phyloP scores from a whole-genome alignment of 352 stramenopile species.

The Pythium angustatum region DNA sequence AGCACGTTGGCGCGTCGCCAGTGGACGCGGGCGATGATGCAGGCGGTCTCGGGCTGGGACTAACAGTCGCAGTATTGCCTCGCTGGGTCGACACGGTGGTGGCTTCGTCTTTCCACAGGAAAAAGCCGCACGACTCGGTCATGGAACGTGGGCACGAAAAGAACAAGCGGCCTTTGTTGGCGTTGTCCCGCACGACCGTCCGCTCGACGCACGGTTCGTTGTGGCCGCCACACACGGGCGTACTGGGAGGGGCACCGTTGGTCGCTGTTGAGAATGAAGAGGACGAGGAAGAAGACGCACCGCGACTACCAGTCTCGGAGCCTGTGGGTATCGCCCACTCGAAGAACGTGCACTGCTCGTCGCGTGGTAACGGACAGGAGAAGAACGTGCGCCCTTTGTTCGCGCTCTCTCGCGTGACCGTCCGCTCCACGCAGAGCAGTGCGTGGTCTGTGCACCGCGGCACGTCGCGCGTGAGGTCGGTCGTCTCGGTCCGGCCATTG shows the following conservation, averaged over 20 bases:
- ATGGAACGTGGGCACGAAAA: conserved; percentile 55
- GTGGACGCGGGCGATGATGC: not conserved
- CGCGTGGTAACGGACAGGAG: conserved; percentile 78
- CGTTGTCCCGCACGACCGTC: conserved; percentile 61
- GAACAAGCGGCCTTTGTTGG: conserved; percentile 70
- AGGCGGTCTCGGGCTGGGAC: not conserved
- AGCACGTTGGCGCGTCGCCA: conserved; percentile 40
- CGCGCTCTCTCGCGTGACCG: conserved; percentile 55
- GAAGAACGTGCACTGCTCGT: conserved; percentile 92
- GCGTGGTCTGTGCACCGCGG: conserved; percentile 54
- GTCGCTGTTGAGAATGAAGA: not conserved
- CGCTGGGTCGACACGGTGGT: not conserved
- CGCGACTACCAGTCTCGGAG: not conserved
- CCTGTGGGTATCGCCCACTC: conserved; percentile 65
- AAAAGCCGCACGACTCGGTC: conserved; percentile 67
- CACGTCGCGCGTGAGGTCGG: conserved; percentile 12
- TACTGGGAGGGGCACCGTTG: conserved; percentile 8
- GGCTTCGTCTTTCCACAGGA: conserved; percentile 73
- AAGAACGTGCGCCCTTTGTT: conserved; percentile 95
- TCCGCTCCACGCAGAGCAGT: conserved; percentile 49
- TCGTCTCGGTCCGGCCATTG: not conserved
- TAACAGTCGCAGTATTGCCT: not conserved
- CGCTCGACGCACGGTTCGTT: conserved; percentile 64
- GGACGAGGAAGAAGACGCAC: not conserved
- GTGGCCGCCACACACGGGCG: conserved; percentile 49